phyloP scores from a whole-genome alignment of 768 basidiomycete genomes.

The Pholiota microspora region DNA sequence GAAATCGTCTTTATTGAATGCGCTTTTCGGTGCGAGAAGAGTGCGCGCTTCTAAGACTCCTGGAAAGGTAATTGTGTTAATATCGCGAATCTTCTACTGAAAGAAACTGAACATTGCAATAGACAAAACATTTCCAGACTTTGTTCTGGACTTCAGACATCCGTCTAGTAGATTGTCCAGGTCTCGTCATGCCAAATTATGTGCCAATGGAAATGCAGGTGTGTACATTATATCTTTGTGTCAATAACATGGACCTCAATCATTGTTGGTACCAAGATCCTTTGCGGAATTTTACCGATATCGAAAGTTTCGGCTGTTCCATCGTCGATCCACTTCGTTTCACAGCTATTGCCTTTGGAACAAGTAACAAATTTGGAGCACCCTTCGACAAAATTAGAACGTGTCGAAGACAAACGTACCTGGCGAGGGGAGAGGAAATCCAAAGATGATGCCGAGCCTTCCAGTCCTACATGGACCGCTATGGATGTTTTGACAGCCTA shows the following conservation, averaged over 20 bases:
- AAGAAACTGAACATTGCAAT: not conserved
- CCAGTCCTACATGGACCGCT: conserved; percentile 65
- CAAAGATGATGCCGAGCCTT: conserved; percentile 19
- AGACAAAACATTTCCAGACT: conserved; percentile 97
- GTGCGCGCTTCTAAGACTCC: conserved; percentile 86
- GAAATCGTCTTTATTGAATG: conserved; percentile 90
- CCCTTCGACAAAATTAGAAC: conserved; percentile 36
- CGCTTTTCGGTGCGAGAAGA: conserved; percentile 75
- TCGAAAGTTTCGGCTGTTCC: conserved; percentile 83
- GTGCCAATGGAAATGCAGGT: conserved; percentile 85
- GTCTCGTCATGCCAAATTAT: conserved; percentile 85
- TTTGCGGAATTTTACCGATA: conserved; percentile 73
- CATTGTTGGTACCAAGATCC: conserved; percentile 42
- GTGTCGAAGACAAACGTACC: conserved; percentile 67
- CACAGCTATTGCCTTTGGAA: conserved; percentile 76
- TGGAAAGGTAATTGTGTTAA: conserved; percentile 60
- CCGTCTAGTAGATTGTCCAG: conserved; percentile 93
- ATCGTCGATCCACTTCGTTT: conserved; percentile 73
- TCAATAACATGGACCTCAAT: not conserved
- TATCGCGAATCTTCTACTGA: not conserved
- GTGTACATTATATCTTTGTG: conserved; percentile 11
- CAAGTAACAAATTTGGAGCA: conserved; percentile 57
- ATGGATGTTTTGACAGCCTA: conserved; percentile 81
- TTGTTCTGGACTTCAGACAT: conserved; percentile 85
- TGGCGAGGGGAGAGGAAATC: conserved; percentile 59